Evolutionary conservation across 1,139 yeast species (phyloP), one percentile per base, ranked within the genome.

Genomic region (Candida albicans): DNA sequence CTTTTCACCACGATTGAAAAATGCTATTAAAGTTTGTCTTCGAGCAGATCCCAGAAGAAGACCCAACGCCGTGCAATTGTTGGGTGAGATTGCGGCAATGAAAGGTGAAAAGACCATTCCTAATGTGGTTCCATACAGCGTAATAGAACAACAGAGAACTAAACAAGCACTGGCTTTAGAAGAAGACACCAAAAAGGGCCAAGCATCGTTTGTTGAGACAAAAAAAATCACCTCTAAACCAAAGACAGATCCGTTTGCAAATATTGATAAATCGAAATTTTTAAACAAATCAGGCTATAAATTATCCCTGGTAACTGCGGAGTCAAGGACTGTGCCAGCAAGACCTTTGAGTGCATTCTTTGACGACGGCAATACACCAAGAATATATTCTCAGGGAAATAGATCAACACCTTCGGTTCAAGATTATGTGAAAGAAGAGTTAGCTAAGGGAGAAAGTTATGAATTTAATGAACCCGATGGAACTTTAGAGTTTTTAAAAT

Each of bases 41-140:
- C 73, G 85, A 47, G 85, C 78, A 44, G 83, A 84, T 59, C 93
- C 93, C 1, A 70, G 81, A 44, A 69, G 81, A 48, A 76, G 95
- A 57, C 95, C 95, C 4, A 82, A 80, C 52, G 82, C 84, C 1
- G 79, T 77, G 40, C 91, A 85, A 57, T 80, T 91, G 25, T 62
- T 87, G 48, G 79, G 77, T 47, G 95, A 88, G 59, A 65, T 90
- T 13, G 81, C 87, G 51, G 62, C 74, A 35, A 79, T 86, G 79
- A 75, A 78, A 67, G 77, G 78, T 12, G 55, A 56, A 29, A 55
- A 65, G 1, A 73, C 75, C 13, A 70, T 81, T 18, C 93, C 95
- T 1, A 75, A 67, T 50, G 70, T 70, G 7, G 59, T 70, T 30
- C 79, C 78, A 37, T 62, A 58, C 41, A 61, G 68, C 36, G 67